Evolutionary conservation across 768 basidiomycete genomes (phyloP), one percentile per base, ranked within the genome.

Genomic region (Boletus subcaerulescens): DNA sequence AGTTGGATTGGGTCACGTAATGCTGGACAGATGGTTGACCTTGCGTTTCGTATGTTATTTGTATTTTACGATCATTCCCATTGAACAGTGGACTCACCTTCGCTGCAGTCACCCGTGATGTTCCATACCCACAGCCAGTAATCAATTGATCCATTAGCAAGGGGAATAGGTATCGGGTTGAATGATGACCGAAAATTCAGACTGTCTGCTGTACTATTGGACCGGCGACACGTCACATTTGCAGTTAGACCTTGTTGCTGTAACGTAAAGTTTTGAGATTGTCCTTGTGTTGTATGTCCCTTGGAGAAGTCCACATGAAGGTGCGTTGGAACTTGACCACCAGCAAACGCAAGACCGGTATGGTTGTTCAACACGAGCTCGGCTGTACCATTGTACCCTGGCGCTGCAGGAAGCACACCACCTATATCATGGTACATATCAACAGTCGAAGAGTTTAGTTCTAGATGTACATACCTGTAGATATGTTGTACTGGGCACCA

Each of bases 181-280:
- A 18, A 45, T 5, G 56, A 10, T 4, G 52, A 39, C n/a, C 4
- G 11, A 11, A 24, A 1, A 32, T 46, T 35, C 10, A 36, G 13
- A 22, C 15, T 33, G 20, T 22, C 18, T 35, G 38, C 22, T 5
- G 39, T 41, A 38, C 5, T 6, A 20, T 35, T 29, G 14, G 13
- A 6, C 41, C 2, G 33, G 9, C 31, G 24, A 14, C 51, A 55
- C 2, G 36, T 45, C 31, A 63, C 53, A 13, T 63, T 29, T 15
- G 61, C 61, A n/a, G 58, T 64, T 12, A 63, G 15, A 18, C 62
- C 62, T 45, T 63, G 62, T 44, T 64, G 62, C 24, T 22, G 14
- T 13, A 63, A 15, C 2, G 47, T n/a, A 18, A 45, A 49, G 1
- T 3, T 13, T 4, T 15, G 11, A 5, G 12, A 7, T 4, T 55